Evolutionary conservation across 768 basidiomycete species (phyloP).

Genomic region (Boletus reticulatus): DNA sequence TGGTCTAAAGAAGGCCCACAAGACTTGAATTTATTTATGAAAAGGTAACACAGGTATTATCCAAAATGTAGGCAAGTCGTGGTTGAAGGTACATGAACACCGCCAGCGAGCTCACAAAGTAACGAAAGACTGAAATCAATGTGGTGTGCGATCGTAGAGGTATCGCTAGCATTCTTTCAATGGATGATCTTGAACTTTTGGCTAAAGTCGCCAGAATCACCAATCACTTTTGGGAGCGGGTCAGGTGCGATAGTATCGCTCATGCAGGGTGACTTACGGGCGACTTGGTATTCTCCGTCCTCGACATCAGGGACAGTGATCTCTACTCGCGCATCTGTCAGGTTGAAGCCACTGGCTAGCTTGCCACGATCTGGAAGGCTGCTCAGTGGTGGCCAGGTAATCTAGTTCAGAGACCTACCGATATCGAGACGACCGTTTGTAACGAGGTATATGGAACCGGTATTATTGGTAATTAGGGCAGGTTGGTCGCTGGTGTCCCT

Average conservation of each 20-base stretch:
- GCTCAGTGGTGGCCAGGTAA: conserved; percentile 4
- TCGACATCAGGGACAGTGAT: conserved; percentile 31
- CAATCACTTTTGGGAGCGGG: conserved; percentile 26
- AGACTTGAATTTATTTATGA: no score
- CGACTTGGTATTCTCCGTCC: conserved; percentile 32
- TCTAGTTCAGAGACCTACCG: conserved; percentile 18
- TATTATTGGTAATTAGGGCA: conserved; percentile 31
- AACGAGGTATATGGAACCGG: conserved; percentile 30
- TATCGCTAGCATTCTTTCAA: no score
- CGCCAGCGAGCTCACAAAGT: no score
- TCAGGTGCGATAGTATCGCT: conserved; percentile 1
- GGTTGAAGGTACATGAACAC: no score
- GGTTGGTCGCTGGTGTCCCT: conserved; percentile 34
- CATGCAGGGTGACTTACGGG: conserved; percentile 23
- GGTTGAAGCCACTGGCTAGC: conserved; percentile 28
- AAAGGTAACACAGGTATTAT: no score
- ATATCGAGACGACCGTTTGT: conserved; percentile 18
- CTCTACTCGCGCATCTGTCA: conserved; percentile 24
- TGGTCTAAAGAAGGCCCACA: neutral
- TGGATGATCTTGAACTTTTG: conserved; percentile 24
- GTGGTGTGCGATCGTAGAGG: no score
- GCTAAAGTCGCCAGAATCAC: conserved; percentile 33
- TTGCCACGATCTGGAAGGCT: conserved; percentile 11
- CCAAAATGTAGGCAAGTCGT: no score
- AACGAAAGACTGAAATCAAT: no score